Conservation (phyloP, 768 basidiomycete species). For the Tylopilus vinaceipallidus region DNA sequence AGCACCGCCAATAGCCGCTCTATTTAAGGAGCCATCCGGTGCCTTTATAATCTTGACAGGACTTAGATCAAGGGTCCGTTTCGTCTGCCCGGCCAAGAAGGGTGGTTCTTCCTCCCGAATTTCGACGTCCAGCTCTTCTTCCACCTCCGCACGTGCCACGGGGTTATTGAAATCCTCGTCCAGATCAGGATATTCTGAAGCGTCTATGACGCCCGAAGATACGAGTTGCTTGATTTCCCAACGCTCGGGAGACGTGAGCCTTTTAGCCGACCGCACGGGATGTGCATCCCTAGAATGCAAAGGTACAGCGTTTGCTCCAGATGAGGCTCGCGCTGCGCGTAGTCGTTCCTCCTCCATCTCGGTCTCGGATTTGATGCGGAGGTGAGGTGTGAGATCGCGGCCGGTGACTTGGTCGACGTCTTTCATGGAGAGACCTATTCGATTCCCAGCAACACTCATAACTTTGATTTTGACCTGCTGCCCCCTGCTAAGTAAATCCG, state of each 20-base stretch:
- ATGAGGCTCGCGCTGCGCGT: constrained; percentile 58
- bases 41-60: constrained; percentile 99
- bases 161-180: constrained; percentile 84
- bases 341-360: constrained; percentile 84
- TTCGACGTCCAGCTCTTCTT: constrained; percentile 97
- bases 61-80: constrained; percentile 90
- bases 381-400: constrained; percentile 89
- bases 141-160: constrained; percentile 78
- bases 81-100: constrained; percentile 95
- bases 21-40: constrained; percentile 94
- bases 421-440: constrained; percentile 92
- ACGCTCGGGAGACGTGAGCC: constrained; percentile 92
- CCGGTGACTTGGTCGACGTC: constrained; percentile 93
- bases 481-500: constrained; percentile 81
- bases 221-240: constrained; percentile 99
- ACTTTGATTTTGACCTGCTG: constrained; percentile 95
- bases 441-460: constrained; percentile 82
- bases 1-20: constrained; percentile 92
- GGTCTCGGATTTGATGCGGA: constrained; percentile 91
- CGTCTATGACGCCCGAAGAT: constrained; percentile 87
- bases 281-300: constrained; percentile 53
- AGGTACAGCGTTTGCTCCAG: constrained; percentile 88
- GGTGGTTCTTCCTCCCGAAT: constrained; percentile 95
- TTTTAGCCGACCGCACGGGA: constrained; percentile 74
- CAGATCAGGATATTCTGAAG: constrained; percentile 91